Conservation (phyloP, 1,139 yeast species). For the Casaregolazyma lundiana region DNA sequence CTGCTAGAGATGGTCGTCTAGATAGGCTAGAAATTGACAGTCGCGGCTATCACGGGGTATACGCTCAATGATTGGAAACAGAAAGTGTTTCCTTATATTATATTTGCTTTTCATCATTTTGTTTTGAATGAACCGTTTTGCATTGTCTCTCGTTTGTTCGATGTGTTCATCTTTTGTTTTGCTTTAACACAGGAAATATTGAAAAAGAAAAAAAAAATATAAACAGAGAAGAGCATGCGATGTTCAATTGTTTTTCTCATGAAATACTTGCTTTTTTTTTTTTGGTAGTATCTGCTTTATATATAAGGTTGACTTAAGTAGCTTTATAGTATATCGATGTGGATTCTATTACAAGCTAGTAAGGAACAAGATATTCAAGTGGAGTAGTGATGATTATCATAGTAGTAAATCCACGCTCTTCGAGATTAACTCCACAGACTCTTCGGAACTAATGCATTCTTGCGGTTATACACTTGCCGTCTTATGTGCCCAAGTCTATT, state of each 20-base stretch:
- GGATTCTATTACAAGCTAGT: not conserved
- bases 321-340: not conserved
- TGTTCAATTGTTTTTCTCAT: not conserved
- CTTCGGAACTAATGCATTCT: too few relatives aligned
- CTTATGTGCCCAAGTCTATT: too few relatives aligned
- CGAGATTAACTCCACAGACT: too few relatives aligned
- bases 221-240: not conserved
- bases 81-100: not conserved
- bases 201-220: not conserved
- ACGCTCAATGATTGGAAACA: constrained; percentile 31
- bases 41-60: constrained; percentile 40
- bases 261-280: not conserved
- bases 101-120: constrained; percentile 11
- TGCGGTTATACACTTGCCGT: too few relatives aligned
- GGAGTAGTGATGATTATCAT: too few relatives aligned
- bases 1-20: constrained; percentile 46
- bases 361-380: too few relatives aligned
- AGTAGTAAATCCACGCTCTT: too few relatives aligned
- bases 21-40: constrained; percentile 45
- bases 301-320: not conserved
- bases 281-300: not conserved
- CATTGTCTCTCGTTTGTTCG: constrained; percentile 10
- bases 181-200: too few relatives aligned
- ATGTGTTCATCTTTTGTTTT: constrained; percentile 1
- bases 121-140: constrained; percentile 10